These are phyloP conservation scores for Pichia eremophila DNA, from an alignment of 805 yeast genomes.

Conservation along the genomic window DNA sequence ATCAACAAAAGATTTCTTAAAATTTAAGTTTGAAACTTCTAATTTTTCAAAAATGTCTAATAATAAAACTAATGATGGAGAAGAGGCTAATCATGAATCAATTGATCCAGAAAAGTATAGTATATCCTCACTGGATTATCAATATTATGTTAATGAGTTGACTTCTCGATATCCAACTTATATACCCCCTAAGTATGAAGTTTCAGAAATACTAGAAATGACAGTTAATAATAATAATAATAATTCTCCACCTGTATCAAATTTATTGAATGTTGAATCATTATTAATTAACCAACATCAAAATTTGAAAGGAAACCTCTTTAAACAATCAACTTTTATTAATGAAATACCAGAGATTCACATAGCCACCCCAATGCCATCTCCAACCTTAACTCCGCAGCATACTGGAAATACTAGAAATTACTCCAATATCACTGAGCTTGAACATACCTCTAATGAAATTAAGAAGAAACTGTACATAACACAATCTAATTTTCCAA, in stretches of 20 bases:
- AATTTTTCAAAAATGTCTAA: neutral
- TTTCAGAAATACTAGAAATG: constrained; percentile 37
- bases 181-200: constrained; percentile 38
- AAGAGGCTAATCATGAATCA: neutral
- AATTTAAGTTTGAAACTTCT: constrained; percentile 28
- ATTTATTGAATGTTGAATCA: constrained; percentile 19
- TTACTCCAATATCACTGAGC: constrained; percentile 20
- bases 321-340: neutral
- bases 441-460: constrained; percentile 24
- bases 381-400: constrained; percentile 57
- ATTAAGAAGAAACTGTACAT: constrained; percentile 25
- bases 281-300: constrained; percentile 26
- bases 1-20: constrained; percentile 38
- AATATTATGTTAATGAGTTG: constrained; percentile 68
- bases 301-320: constrained; percentile 14
- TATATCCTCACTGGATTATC: constrained; percentile 81
- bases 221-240: constrained; percentile 9
- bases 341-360: constrained; percentile 37
- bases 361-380: constrained; percentile 82
- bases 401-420: constrained; percentile 23
- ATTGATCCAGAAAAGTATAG: constrained; percentile 1
- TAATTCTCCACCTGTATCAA: constrained; percentile 8
- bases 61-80: neutral
- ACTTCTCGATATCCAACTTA: constrained; percentile 67
- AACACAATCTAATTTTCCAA: constrained; percentile 26